A percentile compares a stretch with the other conserved stretches of the same genome.
phyloP scores from a whole-genome alignment of 805 yeast genomes.

The Wickerhamomyces tratensis region DNA sequence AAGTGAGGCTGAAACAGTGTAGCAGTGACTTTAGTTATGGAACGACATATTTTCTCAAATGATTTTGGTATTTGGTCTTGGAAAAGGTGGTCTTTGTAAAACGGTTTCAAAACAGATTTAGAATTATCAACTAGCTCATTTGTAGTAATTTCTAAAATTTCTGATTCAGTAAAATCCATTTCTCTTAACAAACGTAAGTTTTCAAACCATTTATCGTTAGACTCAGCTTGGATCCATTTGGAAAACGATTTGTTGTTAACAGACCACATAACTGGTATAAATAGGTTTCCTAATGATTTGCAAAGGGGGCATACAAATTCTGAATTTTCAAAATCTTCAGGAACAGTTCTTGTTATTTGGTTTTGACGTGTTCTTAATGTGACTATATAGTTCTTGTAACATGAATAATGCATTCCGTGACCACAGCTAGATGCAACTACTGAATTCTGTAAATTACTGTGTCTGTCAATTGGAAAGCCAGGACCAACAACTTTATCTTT shows the following conservation, averaged over 20 bases:
- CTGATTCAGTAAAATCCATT: conserved; percentile 3
- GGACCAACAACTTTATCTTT: conserved; percentile 51
- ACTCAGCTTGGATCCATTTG: conserved; percentile 1
- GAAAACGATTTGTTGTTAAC: conserved; percentile 27
- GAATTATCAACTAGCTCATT: conserved; percentile 6
- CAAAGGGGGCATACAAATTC: conserved; percentile 89
- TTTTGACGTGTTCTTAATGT: conserved; percentile 46
- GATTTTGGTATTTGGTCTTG: conserved; percentile 1
- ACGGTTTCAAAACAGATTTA: conserved; percentile 2
- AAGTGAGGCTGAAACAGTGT: conserved; percentile 22
- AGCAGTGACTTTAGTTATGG: conserved; percentile 14
- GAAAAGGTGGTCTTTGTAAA: conserved; percentile 3
- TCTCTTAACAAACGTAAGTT: conserved; percentile 6
- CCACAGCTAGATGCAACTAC: conserved; percentile 72
- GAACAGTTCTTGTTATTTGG: conserved; percentile 75
- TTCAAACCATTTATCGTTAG: conserved; percentile 9
- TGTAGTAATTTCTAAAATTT: conserved; percentile 1
- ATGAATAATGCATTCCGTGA: conserved; percentile 83
- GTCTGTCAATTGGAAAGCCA: conserved; percentile 41
- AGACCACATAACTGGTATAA: conserved; percentile 66
- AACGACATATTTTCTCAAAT: conserved; percentile 3
- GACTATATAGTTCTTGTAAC: conserved; percentile 56
- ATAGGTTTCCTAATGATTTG: conserved; percentile 75
- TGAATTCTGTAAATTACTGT: conserved; percentile 28
- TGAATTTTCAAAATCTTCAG: conserved; percentile 59